phyloP scores from a whole-genome alignment of 176 grass and related monocot species.

The Poa annua region DNA sequence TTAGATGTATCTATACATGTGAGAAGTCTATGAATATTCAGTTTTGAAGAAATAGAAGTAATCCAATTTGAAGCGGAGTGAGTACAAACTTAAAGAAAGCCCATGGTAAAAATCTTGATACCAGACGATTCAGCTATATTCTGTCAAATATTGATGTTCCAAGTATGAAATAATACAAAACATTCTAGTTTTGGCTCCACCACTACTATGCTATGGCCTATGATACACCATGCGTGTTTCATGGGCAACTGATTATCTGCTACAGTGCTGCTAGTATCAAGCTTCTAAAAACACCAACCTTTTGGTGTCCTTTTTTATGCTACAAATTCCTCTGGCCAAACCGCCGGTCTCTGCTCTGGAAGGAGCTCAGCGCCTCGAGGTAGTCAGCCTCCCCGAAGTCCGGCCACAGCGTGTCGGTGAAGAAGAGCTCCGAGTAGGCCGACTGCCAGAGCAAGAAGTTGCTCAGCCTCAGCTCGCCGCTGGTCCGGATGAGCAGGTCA shows the following conservation, averaged over 20 bases:
- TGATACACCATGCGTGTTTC: no score
- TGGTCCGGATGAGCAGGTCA: constrained; percentile 80
- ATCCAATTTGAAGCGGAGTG: no score
- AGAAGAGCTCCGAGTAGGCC: constrained; percentile 83
- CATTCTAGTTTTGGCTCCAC: no score
- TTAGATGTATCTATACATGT: no score
- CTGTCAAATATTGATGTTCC: no score
- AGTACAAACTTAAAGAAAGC: neutral
- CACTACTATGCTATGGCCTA: no score
- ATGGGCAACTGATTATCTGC: neutral
- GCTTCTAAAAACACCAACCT: neutral
- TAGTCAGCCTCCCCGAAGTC: constrained; percentile 70
- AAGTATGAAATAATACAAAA: no score
- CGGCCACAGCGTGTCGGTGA: constrained; percentile 68
- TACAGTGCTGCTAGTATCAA: neutral
- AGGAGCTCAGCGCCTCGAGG: constrained; percentile 58
- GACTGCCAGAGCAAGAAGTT: constrained; percentile 93
- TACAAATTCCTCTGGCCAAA: constrained; percentile 55
- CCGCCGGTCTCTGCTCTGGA: constrained; percentile 65
- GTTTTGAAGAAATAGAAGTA: no score
- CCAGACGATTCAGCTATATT: no score
- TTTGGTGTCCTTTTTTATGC: neutral
- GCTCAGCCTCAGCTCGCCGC: constrained; percentile 75
- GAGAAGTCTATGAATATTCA: no score
- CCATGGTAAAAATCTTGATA: no score